Percentiles rank a stretch among this genome's conserved stretches.
phyloP scores from a whole-genome alignment of 176 grass and related monocot genomes.

The Alloteropsis semialata region DNA sequence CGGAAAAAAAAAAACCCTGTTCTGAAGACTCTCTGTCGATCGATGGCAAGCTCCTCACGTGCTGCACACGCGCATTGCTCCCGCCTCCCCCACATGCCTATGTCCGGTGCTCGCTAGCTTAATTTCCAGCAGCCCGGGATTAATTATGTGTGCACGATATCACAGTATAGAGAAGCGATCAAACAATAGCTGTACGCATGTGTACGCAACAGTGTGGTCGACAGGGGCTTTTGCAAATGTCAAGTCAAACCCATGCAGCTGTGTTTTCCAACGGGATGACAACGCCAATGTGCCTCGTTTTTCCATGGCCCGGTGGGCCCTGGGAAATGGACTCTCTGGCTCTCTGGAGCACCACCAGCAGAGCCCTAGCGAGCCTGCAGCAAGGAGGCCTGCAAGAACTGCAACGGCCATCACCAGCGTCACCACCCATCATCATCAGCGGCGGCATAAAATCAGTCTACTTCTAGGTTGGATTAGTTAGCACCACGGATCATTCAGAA shows the following conservation, averaged over 20 bases:
- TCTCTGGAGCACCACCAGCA: too few species aligned
- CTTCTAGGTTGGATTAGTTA: background rate
- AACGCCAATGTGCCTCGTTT: background rate
- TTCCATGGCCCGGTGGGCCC: background rate
- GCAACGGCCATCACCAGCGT: background rate
- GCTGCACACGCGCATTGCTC: slow-evolving; percentile 3
- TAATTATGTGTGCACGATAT: slow-evolving; percentile 4
- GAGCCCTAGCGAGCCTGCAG: too few species aligned
- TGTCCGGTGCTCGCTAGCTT: slow-evolving; percentile 5
- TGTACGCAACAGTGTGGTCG: background rate
- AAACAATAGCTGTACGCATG: slow-evolving; percentile 17
- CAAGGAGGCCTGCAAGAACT: background rate
- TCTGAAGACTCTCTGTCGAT: too few species aligned
- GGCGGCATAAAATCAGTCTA: background rate
- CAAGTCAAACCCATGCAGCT: slow-evolving; percentile 18
- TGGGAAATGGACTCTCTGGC: background rate
- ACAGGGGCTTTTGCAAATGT: background rate
- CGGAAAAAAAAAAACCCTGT: too few species aligned
- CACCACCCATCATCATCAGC: too few species aligned
- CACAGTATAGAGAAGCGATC: background rate
- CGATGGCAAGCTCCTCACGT: slow-evolving; percentile 11
- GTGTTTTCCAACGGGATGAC: slow-evolving; percentile 12
- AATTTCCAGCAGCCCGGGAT: background rate
- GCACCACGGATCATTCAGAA: background rate
- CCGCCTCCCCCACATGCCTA: slow-evolving; percentile 38